Base-by-base conservation (phyloP, 1,284 basidiomycete genomes). In the Marasmius tenuissimus region DNA sequence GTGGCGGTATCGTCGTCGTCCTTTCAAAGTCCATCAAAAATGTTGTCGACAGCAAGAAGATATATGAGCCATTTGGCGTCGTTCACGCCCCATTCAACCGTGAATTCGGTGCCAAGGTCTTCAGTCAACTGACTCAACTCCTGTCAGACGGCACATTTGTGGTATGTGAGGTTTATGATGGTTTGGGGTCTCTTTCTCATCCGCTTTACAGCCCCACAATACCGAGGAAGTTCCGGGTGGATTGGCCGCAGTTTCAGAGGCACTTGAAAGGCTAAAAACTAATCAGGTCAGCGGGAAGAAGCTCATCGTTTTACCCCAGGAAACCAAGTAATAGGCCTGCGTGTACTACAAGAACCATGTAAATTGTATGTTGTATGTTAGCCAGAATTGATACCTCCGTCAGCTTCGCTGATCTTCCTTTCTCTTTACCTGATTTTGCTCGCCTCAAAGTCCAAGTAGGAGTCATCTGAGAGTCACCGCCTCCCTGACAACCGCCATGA, bases 231-330 rank as follows among this genome's bases (percentile, higher is more conserved):
- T 60, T 34, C 58, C 62, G 10, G 50, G 49, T 6, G 59, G 59
- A 20, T 33, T 63, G 34, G 11, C 20, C 6, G 56, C 55, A 14
- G 55, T 60, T 16, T 7, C 49, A 16, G 48, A 51, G 11, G 58
- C 58, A 5, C 33, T 63, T n/a, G 37, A 63, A 34, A 57, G 50
- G 38, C 16, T 58, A 48, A 60, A 58, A 51, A 50, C n/a, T 4
- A 49, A 49, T 12, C 11, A 57, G 52, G 34, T 63, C 14, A 63
- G 62, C 20, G 53, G 62, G 12, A 39, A 47, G 6, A 63, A 63
- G 35, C 33, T 63, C 16, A 42, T 63, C 16, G 50, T 12, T 20
- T 45, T 54, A 16, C 62, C 62, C 33, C 62, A 63, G 20, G 62
- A 63, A 45, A 54, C 52, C 20, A n/a, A 47, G 45, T 47, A n/a